Conservation (phyloP, 805 yeast species). For the Ogataea angusta region DNA sequence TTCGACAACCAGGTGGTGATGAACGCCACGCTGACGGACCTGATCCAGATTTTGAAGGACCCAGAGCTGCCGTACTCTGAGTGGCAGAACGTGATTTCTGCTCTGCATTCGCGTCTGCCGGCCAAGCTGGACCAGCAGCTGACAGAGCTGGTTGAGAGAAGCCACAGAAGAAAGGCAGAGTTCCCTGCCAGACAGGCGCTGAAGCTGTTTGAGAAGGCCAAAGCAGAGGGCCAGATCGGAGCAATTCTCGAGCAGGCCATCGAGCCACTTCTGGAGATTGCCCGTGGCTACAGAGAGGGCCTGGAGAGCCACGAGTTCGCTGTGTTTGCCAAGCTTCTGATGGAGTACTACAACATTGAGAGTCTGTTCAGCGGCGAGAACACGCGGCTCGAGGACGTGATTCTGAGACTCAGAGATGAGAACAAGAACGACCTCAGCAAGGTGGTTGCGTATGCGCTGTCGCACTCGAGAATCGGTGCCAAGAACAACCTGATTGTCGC, state of each 20-base stretch:
- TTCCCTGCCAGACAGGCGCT: constrained; percentile 90
- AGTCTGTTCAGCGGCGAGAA: constrained; percentile 71
- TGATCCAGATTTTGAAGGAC: constrained; percentile 71
- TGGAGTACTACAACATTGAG: constrained; percentile 77
- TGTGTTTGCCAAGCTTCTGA: constrained; percentile 66
- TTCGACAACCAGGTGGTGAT: constrained; percentile 94
- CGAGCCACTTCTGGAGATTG: constrained; percentile 72
- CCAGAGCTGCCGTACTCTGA: constrained; percentile 88
- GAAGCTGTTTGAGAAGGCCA: constrained; percentile 64
- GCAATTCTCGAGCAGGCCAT: constrained; percentile 52
- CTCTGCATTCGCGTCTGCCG: constrained; percentile 89
- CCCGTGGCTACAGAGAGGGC: constrained; percentile 69
- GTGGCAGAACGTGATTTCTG: constrained; percentile 83
- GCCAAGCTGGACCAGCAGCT: constrained; percentile 67
- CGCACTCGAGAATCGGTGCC: constrained; percentile 91
- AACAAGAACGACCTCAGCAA: constrained; percentile 69
- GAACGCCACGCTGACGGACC: constrained; percentile 73
- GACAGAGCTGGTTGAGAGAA: constrained; percentile 62
- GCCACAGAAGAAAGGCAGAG: constrained; percentile 63
- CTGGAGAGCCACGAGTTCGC: constrained; percentile 78
- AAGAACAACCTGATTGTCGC: constrained; percentile 89
- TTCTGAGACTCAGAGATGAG: constrained; percentile 83
- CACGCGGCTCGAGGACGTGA: constrained; percentile 83
- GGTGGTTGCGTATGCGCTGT: constrained; percentile 71
- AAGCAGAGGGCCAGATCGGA: constrained; percentile 47